Evolutionary conservation across 106 monocot species (phyloP).

Genomic region (Dendrobium nobile): DNA sequence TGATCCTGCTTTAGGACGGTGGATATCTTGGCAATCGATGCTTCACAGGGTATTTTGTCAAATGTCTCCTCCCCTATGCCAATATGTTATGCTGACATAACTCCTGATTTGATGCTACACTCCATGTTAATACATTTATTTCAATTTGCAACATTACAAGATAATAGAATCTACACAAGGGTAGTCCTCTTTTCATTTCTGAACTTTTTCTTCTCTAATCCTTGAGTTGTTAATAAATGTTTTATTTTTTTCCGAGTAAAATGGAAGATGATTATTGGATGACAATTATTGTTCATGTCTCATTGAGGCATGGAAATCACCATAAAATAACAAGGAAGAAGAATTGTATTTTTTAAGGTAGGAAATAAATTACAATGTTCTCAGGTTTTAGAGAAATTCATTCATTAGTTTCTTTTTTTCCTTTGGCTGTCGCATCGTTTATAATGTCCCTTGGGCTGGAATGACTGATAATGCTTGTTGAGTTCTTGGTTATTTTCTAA

Average conservation of each 20-base stretch:
- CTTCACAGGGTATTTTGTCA: conserved; percentile 40
- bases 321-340: background rate
- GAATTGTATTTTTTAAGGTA: background rate
- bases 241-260: background rate
- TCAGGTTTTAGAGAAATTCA: background rate
- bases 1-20: conserved; percentile 64
- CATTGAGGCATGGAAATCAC: background rate
- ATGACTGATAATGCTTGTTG: background rate
- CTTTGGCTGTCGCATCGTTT: background rate
- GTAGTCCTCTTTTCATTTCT: background rate
- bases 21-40: conserved; percentile 60
- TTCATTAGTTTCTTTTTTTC: background rate
- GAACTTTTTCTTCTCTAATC: background rate
- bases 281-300: background rate
- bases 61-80: background rate
- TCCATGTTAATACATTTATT: background rate
- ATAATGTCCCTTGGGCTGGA: background rate
- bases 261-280: background rate
- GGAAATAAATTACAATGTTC: background rate
- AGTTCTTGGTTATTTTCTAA: background rate
- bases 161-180: no score
- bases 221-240: background rate
- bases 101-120: background rate
- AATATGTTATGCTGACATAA: background rate
- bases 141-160: background rate